A percentile compares a stretch with the other conserved stretches of the same genome.
Conservation (phyloP, 306 rosid species). For the Acacia melanoxylon region DNA sequence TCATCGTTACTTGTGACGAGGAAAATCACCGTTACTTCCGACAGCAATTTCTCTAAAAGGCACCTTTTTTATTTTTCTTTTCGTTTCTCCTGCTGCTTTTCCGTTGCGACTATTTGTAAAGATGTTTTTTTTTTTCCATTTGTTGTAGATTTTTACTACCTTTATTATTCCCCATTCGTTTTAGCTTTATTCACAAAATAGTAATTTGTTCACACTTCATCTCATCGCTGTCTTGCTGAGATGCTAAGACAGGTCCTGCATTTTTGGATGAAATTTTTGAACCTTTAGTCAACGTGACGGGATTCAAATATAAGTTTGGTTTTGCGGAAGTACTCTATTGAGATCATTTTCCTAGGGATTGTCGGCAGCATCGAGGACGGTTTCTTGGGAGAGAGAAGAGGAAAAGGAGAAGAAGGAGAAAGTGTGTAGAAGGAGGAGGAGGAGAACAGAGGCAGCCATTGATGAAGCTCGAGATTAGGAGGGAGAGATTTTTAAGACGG, state of each 20-base stretch:
- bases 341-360: too few species aligned
- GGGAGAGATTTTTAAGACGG: too few species aligned
- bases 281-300: neutral
- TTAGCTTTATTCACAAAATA: neutral
- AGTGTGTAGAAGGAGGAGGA: too few species aligned
- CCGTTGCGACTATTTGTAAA: neutral
- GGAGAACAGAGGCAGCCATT: too few species aligned
- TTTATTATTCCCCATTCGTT: neutral
- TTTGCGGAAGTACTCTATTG: neutral
- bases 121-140: neutral
- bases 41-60: constrained; percentile 78
- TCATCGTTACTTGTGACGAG: constrained; percentile 64
- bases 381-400: too few species aligned
- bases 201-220: neutral
- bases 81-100: neutral
- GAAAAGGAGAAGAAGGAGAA: too few species aligned
- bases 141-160: neutral
- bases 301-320: neutral
- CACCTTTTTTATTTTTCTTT: constrained; percentile 10
- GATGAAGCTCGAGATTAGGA: too few species aligned
- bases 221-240: neutral
- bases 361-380: too few species aligned
- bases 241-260: constrained; percentile 5
- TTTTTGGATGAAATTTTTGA: neutral
- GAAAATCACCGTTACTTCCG: constrained; percentile 78